phyloP scores from a whole-genome alignment of 23 red algal genomes.

The Cyanidiococcus yangmingshanensis region DNA sequence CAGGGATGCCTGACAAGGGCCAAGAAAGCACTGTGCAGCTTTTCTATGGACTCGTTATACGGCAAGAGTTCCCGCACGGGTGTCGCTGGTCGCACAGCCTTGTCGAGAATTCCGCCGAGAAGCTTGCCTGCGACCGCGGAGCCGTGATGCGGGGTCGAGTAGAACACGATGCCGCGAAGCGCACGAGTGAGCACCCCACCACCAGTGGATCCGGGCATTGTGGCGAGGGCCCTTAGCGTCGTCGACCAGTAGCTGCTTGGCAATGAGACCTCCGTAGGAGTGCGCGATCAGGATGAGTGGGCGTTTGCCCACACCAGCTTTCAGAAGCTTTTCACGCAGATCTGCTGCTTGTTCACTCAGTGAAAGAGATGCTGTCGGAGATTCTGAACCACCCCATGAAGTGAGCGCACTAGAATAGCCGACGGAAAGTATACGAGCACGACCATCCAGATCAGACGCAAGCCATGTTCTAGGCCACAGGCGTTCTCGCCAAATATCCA shows the following conservation, averaged over 20 bases:
- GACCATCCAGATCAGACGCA: neutral
- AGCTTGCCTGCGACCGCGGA: constrained; percentile 23
- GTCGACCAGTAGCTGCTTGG: constrained; percentile 19
- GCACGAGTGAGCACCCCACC: neutral
- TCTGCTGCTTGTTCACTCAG: constrained; percentile 18
- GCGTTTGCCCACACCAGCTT: constrained; percentile 1
- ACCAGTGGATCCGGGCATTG: neutral
- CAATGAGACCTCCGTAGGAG: constrained; percentile 29
- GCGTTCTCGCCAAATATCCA: neutral
- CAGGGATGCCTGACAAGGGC: neutral
- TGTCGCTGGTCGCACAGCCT: constrained; percentile 20
- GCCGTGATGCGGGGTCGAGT: constrained; percentile 31
- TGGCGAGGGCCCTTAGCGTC: neutral
- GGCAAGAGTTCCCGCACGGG: constrained; percentile 24
- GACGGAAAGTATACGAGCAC: constrained; percentile 17
- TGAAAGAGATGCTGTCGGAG: neutral
- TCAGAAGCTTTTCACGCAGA: constrained; percentile 12
- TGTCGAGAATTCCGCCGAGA: constrained; percentile 20
- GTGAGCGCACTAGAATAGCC: constrained; percentile 25
- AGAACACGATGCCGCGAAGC: constrained; percentile 23
- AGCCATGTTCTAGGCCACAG: constrained; percentile 30
- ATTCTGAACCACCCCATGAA: constrained; percentile 16
- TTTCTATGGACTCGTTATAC: constrained; percentile 9
- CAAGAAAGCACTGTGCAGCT: constrained; percentile 14
- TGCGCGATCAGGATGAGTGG: constrained; percentile 19